These are phyloP conservation scores for Psilocybe cubensis DNA, from an alignment of 768 basidiomycete species.

Conservation along the genomic window DNA sequence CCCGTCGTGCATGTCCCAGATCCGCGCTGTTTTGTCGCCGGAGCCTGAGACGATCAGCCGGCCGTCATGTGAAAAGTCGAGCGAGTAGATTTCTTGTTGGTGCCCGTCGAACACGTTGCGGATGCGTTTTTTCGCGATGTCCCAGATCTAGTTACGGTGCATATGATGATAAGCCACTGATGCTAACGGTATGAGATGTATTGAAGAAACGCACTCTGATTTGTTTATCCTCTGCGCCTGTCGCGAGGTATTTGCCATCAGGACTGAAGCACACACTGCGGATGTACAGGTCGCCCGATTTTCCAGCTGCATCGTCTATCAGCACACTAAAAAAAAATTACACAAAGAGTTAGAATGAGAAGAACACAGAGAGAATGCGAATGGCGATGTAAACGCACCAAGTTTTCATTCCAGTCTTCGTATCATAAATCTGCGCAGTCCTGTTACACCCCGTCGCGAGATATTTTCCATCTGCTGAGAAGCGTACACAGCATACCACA, in stretches of 20 bases:
- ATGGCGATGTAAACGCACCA: conserved; percentile 56
- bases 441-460: conserved; percentile 97
- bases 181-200: background rate
- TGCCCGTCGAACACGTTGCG: conserved; percentile 86
- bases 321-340: conserved; percentile 55
- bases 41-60: conserved; percentile 88
- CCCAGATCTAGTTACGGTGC: conserved; percentile 73
- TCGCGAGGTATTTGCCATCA: conserved; percentile 92
- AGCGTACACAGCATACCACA: conserved; percentile 86
- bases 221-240: conserved; percentile 94
- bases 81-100: conserved; percentile 91
- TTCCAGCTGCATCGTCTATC: conserved; percentile 72
- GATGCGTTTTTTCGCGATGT: conserved; percentile 80
- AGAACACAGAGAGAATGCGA: background rate
- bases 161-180: conserved; percentile 39
- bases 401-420: conserved; percentile 81
- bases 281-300: conserved; percentile 86
- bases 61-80: conserved; percentile 90
- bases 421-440: conserved; percentile 94
- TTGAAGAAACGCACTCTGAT: conserved; percentile 77
- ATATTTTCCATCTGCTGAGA: conserved; percentile 91
- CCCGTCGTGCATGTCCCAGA: conserved; percentile 48
- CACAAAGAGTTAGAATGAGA: conserved; percentile 11
- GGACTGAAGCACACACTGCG: conserved; percentile 97
- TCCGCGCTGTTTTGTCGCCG: conserved; percentile 61